These are phyloP conservation scores for Tympanopsis confertula DNA, from an alignment of 2,329 filamentous ascomycete genomes.

Conservation along the genomic window DNA sequence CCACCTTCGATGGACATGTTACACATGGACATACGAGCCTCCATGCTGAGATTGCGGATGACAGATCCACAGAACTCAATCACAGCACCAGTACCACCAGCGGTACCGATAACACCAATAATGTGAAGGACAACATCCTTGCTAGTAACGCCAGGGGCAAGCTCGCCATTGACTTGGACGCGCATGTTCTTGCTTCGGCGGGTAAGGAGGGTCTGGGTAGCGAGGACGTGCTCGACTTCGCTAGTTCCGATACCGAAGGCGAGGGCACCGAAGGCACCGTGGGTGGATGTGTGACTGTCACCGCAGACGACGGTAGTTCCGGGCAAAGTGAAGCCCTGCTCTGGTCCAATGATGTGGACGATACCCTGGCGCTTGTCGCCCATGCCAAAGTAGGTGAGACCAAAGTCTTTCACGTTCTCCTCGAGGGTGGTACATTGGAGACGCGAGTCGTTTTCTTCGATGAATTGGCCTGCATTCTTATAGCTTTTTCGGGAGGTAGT, in stretches of 20 bases:
- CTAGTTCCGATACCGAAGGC: constrained; percentile 96
- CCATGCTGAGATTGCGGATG: constrained; percentile 81
- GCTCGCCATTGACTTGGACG: constrained; percentile 83
- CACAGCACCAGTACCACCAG: constrained; percentile 84
- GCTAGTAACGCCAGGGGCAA: constrained; percentile 82
- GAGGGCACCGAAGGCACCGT: constrained; percentile 88
- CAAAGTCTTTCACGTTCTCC: constrained; percentile 93
- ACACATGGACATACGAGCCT: constrained; percentile 97
- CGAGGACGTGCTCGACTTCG: constrained; percentile 95
- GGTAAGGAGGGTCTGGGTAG: constrained; percentile 89
- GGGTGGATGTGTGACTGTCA: constrained; percentile 95
- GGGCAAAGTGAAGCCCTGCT: constrained; percentile 96
- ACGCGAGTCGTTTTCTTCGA: constrained; percentile 86
- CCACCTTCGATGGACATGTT: constrained; percentile 99
- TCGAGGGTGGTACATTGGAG: constrained; percentile 92
- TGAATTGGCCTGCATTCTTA: constrained; percentile 87
- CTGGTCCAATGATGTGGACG: constrained; percentile 94
- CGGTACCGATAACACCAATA: constrained; percentile 88
- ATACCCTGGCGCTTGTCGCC: constrained; percentile 95
- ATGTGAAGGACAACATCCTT: constrained; percentile 91
- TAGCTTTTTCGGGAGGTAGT: constrained; percentile 82
- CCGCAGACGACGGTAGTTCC: constrained; percentile 95
- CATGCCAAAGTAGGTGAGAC: constrained; percentile 92
- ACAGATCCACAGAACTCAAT: constrained; percentile 97
- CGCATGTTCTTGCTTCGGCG: constrained; percentile 98